phyloP scores from a whole-genome alignment of 2,329 filamentous ascomycete genomes.

The Lasiodiplodia theobromae region DNA sequence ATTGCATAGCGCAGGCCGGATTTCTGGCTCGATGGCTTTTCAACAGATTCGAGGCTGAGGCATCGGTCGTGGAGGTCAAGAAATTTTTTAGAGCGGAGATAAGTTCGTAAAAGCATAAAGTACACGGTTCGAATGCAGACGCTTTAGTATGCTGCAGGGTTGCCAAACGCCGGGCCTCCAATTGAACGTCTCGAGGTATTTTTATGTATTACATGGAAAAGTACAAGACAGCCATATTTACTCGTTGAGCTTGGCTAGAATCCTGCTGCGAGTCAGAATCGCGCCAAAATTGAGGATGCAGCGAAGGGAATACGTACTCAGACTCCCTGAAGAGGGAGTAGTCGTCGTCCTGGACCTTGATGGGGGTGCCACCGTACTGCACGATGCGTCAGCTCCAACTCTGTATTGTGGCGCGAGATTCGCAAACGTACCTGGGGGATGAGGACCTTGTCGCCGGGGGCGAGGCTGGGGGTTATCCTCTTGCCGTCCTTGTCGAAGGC shows the following conservation, averaged over 20 bases:
- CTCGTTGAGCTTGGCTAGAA: constrained; percentile 99
- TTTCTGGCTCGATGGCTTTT: not conserved
- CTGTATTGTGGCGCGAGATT: not conserved
- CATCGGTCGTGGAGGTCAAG: not conserved
- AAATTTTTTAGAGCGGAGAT: constrained; percentile 24
- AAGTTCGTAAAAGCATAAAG: constrained; percentile 24
- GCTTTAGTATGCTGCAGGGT: constrained; percentile 27
- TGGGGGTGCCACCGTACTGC: constrained; percentile 89
- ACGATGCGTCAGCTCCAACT: constrained; percentile 1
- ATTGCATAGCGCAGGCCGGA: not conserved
- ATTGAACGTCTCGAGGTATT: constrained; percentile 27
- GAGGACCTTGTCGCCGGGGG: constrained; percentile 87
- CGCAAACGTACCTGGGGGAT: constrained; percentile 80
- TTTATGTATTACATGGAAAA: constrained; percentile 30
- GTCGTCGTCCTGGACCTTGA: constrained; percentile 98
- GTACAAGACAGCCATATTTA: constrained; percentile 57
- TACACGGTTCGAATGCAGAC: constrained; percentile 23
- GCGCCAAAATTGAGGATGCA: not conserved
- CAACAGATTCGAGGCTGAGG: not conserved
- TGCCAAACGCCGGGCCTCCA: constrained; percentile 30
- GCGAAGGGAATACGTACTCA: constrained; percentile 73
- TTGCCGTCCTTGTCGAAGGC: constrained; percentile 87
- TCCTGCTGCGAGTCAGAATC: constrained; percentile 60
- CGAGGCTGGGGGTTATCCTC: constrained; percentile 82
- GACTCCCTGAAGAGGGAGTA: constrained; percentile 95